Conservation (phyloP, 179 eudicot genomes). For the Heliamphora pulchella region DNA sequence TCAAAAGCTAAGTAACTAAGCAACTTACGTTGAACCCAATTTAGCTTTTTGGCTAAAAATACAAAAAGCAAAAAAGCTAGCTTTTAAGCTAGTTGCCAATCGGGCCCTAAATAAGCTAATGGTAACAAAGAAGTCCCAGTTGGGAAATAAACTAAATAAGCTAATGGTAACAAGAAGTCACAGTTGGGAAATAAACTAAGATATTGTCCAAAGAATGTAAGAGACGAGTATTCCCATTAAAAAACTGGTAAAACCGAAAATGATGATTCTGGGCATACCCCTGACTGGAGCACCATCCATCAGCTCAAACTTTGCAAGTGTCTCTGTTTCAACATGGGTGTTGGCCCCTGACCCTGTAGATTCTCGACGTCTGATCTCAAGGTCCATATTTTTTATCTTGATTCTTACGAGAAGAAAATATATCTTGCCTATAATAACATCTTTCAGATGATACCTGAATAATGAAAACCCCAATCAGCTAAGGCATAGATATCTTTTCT, state of each 20-base stretch:
- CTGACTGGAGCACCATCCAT: slow-evolving; percentile 99
- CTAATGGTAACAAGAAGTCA: no score
- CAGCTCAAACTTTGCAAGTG: slow-evolving; percentile 93
- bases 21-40: no score
- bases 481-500: background rate
- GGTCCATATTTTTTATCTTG: slow-evolving; percentile 95
- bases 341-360: slow-evolving; percentile 97
- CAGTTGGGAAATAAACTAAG: background rate
- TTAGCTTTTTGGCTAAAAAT: no score
- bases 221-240: slow-evolving; percentile 3
- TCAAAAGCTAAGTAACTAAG: no score
- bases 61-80: no score
- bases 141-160: no score
- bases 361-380: slow-evolving; percentile 91
- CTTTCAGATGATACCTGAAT: slow-evolving; percentile 90
- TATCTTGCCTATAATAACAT: slow-evolving; percentile 87
- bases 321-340: slow-evolving; percentile 98
- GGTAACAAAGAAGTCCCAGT: no score
- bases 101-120: no score
- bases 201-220: background rate
- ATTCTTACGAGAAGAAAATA: slow-evolving; percentile 96
- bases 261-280: slow-evolving; percentile 40
- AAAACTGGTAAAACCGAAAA: background rate
- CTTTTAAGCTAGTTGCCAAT: no score
- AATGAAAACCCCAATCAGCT: slow-evolving; percentile 20